These are phyloP conservation scores for Mrakia hoshinonis DNA, from an alignment of 768 basidiomycete species.

Conservation along the genomic window DNA sequence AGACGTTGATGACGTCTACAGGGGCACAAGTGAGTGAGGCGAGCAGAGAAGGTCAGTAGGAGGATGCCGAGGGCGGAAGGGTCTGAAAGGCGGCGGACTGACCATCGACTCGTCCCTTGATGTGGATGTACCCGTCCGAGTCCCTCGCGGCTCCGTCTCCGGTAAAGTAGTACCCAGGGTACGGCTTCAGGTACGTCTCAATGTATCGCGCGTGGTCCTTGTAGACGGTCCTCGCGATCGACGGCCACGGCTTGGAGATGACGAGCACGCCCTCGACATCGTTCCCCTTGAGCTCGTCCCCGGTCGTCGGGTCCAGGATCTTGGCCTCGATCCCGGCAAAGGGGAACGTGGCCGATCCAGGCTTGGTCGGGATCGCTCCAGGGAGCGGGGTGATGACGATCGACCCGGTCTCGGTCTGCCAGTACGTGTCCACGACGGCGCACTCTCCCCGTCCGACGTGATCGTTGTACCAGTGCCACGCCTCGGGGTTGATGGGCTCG, in stretches of 20 bases:
- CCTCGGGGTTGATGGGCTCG: constrained; percentile 73
- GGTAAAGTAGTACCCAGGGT: constrained; percentile 57
- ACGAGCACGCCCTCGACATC: constrained; percentile 84
- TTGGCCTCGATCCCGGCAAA: constrained; percentile 92
- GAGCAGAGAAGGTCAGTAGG: neutral
- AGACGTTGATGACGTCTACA: constrained; percentile 91
- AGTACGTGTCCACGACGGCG: constrained; percentile 89
- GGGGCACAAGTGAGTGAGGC: constrained; percentile 6
- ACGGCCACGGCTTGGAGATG: constrained; percentile 83
- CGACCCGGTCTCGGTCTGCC: constrained; percentile 97
- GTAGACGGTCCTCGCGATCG: constrained; percentile 85
- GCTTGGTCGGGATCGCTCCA: constrained; percentile 90
- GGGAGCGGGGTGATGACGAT: constrained; percentile 93
- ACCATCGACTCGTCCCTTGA: constrained; percentile 93
- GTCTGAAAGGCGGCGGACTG: constrained; percentile 39
- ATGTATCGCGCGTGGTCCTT: constrained; percentile 80
- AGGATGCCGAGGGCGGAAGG: constrained; percentile 15
- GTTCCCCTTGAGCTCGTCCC: constrained; percentile 64
- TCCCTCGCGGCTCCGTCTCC: constrained; percentile 94
- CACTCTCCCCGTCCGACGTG: constrained; percentile 79
- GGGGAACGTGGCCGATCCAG: constrained; percentile 91
- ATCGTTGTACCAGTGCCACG: constrained; percentile 58
- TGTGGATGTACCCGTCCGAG: constrained; percentile 96
- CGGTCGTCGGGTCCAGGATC: constrained; percentile 62
- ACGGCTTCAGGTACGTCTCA: constrained; percentile 62